Evolutionary conservation across 768 basidiomycete genomes (phyloP).

Genomic region (Tulasnella sp.): DNA sequence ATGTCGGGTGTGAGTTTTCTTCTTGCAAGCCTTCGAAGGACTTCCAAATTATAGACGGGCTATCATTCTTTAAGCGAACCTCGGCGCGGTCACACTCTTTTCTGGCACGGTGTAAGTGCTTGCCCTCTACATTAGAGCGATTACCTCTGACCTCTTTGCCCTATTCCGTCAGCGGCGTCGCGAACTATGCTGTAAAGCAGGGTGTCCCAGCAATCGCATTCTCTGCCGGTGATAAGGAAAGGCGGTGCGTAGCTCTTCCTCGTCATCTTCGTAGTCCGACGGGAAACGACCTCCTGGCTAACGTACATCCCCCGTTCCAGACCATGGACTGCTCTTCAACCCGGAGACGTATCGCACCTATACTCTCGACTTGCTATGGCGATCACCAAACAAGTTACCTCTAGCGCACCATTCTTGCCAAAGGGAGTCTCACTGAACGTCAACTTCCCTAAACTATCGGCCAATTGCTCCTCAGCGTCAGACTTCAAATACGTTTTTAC

Average conservation of each 20-base stretch:
- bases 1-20: slow-evolving; percentile 26
- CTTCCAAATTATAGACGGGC: neutral
- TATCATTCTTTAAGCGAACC: neutral
- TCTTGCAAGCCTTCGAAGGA: neutral
- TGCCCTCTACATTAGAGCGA: neutral
- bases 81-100: slow-evolving; percentile 10
- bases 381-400: neutral
- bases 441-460: slow-evolving; percentile 27
- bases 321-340: neutral
- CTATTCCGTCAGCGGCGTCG: slow-evolving; percentile 9
- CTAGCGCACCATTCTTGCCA: slow-evolving; percentile 25
- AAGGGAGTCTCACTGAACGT: slow-evolving; percentile 8
- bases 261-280: neutral
- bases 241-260: neutral
- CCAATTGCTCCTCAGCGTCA: neutral
- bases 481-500: slow-evolving; percentile 26
- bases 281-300: too few species aligned
- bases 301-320: neutral
- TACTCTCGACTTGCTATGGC: slow-evolving; percentile 16
- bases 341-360: slow-evolving; percentile 22
- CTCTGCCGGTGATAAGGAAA: neutral
- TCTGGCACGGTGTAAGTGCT: slow-evolving; percentile 30
- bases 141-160: neutral
- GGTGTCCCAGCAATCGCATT: slow-evolving; percentile 33
- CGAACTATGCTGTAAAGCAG: neutral